Conservation (phyloP, 768 basidiomycete genomes). For the Neoboletus brunneissimus region DNA sequence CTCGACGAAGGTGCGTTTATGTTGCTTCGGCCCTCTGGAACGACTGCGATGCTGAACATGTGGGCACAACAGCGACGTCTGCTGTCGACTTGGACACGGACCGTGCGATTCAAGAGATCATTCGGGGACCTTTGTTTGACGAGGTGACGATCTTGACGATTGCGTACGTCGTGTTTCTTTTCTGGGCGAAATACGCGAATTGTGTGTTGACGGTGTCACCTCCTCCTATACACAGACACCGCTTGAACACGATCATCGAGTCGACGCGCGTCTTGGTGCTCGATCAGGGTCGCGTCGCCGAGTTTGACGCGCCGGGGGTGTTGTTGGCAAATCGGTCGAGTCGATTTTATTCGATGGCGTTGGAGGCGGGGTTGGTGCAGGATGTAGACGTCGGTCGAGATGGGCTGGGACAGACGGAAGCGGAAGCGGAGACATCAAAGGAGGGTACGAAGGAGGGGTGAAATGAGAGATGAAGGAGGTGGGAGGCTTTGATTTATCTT, state of each 20-base stretch:
- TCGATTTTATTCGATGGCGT: conserved; percentile 60
- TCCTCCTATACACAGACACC: conserved; percentile 48
- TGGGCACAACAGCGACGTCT: conserved; percentile 58
- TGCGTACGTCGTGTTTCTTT: conserved; percentile 49
- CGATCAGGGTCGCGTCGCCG: conserved; percentile 77
- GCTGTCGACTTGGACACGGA: conserved; percentile 92
- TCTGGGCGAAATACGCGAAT: no score
- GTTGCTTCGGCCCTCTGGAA: no score
- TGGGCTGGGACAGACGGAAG: no score
- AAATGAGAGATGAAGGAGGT: no score
- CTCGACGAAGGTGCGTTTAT: conserved; percentile 76
- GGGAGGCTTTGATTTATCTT: no score
- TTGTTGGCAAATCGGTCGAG: conserved; percentile 59
- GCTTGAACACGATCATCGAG: conserved; percentile 80
- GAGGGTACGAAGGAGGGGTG: no score
- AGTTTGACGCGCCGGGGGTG: conserved; percentile 69
- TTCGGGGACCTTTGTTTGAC: conserved; percentile 73
- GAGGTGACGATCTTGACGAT: conserved; percentile 84
- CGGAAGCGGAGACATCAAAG: no score
- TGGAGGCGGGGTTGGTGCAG: conserved; percentile 54
- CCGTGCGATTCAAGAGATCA: conserved; percentile 82
- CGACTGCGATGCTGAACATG: not conserved
- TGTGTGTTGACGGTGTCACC: not conserved
- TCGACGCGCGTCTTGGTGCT: conserved; percentile 82
- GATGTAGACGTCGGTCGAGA: no score